Conservation (phyloP, 257 asterid genomes). For the Petunia axillaris region DNA sequence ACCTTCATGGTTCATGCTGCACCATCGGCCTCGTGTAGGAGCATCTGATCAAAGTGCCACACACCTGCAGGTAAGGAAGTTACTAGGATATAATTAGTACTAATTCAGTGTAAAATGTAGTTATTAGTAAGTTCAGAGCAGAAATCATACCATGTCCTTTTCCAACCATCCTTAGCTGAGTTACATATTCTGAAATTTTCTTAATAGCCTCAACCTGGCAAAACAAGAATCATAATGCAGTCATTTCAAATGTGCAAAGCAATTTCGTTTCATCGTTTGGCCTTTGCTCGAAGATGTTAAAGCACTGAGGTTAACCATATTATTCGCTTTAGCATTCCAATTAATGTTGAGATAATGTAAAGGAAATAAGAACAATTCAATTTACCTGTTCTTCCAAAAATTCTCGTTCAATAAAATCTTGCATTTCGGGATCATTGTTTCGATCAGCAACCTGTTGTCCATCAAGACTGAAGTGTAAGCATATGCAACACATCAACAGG, state of each 20-base stretch:
- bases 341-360: too few species aligned
- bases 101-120: not conserved
- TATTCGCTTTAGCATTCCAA: too few species aligned
- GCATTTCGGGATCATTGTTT: slow-evolving; percentile 66
- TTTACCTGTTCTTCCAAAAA: slow-evolving; percentile 78
- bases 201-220: slow-evolving; percentile 71
- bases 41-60: slow-evolving; percentile 55
- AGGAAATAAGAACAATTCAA: too few species aligned
- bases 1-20: not conserved
- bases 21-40: slow-evolving; percentile 31
- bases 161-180: slow-evolving; percentile 87
- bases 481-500: not conserved
- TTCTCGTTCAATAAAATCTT: slow-evolving; percentile 72
- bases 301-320: too few species aligned
- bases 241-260: not conserved
- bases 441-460: slow-evolving; percentile 59
- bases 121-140: not conserved
- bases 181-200: slow-evolving; percentile 69
- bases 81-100: not conserved
- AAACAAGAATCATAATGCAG: not conserved
- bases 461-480: not conserved
- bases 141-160: slow-evolving; percentile 76
- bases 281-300: too few species aligned
- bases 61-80: slow-evolving; percentile 34
- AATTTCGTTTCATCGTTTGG: not conserved